Conservation (phyloP, 257 asterid genomes). For the Thymus mandschuricus region DNA sequence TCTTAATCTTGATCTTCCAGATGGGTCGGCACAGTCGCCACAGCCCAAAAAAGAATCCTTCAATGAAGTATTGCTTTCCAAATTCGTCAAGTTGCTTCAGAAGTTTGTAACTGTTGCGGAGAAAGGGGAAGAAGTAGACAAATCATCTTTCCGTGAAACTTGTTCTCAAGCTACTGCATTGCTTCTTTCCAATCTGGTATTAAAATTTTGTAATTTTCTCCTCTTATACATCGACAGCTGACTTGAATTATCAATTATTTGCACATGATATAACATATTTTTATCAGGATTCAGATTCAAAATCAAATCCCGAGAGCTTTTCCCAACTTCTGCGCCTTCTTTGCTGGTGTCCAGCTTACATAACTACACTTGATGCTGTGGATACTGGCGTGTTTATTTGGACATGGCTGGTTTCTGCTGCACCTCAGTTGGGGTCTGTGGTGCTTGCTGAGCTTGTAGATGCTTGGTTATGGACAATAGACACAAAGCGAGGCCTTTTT, state of each 20-base stretch:
- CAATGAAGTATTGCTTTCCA: slow-evolving; percentile 74
- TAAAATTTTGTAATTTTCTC: slow-evolving; percentile 22
- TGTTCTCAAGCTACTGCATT: slow-evolving; percentile 99
- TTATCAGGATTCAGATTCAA: slow-evolving; percentile 77
- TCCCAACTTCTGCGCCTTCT: slow-evolving; percentile 97
- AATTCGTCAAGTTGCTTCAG: slow-evolving; percentile 83
- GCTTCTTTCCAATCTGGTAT: slow-evolving; percentile 91
- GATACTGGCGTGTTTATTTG: slow-evolving; percentile 97
- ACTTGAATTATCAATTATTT: slow-evolving; percentile 15
- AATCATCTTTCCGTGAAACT: slow-evolving; percentile 81
- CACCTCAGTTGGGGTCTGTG: slow-evolving; percentile 93
- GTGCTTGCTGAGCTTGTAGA: slow-evolving; percentile 99
- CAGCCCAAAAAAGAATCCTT: slow-evolving; percentile 64
- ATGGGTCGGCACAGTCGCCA: slow-evolving; percentile 51
- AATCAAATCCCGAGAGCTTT: slow-evolving; percentile 79
- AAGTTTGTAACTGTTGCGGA: slow-evolving; percentile 84
- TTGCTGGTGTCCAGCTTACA: slow-evolving; percentile 99
- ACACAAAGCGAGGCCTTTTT: slow-evolving; percentile 96
- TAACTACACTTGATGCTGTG: slow-evolving; percentile 89
- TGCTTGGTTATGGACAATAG: slow-evolving; percentile 99
- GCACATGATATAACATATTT: slow-evolving; percentile 30
- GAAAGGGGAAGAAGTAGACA: slow-evolving; percentile 88
- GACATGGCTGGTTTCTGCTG: slow-evolving; percentile 99
- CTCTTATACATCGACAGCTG: slow-evolving; percentile 18
- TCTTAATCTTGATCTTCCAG: slow-evolving; percentile 58